Evolutionary conservation across 2,329 filamentous ascomycete genomes (phyloP), one percentile per base, ranked within the genome.

Genomic region (Spiromastix sp.): DNA sequence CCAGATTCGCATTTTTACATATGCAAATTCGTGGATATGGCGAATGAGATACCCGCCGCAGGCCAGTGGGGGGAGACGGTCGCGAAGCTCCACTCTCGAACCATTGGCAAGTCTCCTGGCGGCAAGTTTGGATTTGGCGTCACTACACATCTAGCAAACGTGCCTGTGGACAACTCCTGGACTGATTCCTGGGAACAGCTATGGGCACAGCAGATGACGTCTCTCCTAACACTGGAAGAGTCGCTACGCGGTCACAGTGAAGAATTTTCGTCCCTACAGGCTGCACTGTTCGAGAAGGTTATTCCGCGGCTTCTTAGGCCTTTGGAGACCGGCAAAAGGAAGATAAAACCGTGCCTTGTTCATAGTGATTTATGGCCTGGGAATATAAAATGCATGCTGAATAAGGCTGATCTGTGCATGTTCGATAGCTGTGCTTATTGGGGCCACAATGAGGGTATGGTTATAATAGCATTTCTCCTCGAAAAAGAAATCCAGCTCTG

Each of bases 121-220:
- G 53, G 52, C 4, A 50, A 52, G 33, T 61, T 61, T 31, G 60
- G 57, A 2, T 61, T 57, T 35, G 49, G 48, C 10, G 37, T 52
- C 17, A 43, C 45, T 2, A 60, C 54, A 2, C 56, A 44, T n/a
- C 45, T 47, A 11, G 57, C 56, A 1, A 42, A 42, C 3, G 39
- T 43, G 2, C 36, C 47, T 10, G 50, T 52, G 26, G 35, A 36
- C 2, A 45, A 49, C 1, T 32, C 30, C 3, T 61, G 52, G 54
- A 47, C 55, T n/a, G 39, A 43, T n/a, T 56, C 42, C 29, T 62
- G 58, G 47, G 48, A 49, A 19, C 39, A 41, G 17, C 46, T 40
- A 20, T 50, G 44, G 30, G 27, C 37, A 5, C 21, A 34, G 8
- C 24, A 19, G 8, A 20, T 48, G 17, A 25, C 19, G 11, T n/a